Evolutionary conservation across 176 grass and related monocot species (phyloP).

Genomic region (Raddia guianensis): DNA sequence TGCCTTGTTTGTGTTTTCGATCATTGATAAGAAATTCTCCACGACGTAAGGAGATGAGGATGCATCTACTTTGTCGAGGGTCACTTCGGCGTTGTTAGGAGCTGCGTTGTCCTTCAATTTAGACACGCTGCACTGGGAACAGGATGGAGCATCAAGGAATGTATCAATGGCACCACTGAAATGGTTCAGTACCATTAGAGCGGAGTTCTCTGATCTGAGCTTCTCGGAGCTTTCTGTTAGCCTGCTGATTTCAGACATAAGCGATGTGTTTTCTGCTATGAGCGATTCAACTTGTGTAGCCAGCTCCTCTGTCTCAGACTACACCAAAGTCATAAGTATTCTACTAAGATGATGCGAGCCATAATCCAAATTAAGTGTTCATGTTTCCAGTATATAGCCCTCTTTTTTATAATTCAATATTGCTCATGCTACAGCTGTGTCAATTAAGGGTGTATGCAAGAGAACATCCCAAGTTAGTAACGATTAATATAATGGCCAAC

Average conservation of each 20-base stretch:
- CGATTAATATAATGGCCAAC: not conserved
- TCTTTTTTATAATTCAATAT: conserved; percentile 1
- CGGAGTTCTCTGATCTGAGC: conserved; percentile 76
- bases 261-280: conserved; percentile 66
- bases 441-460: not conserved
- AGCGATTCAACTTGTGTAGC: conserved; percentile 72
- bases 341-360: not conserved
- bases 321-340: conserved; percentile 13
- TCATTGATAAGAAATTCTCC: conserved; percentile 77
- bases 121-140: not conserved
- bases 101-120: conserved; percentile 42
- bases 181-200: conserved; percentile 63
- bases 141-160: not conserved
- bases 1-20: conserved; percentile 42
- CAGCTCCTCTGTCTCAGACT: conserved; percentile 87
- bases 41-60: conserved; percentile 40
- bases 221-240: conserved; percentile 68
- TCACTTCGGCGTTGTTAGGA: not conserved
- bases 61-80: conserved; percentile 7
- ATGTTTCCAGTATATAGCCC: conserved; percentile 2
- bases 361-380: conserved; percentile 16
- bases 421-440: not conserved
- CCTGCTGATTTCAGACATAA: conserved; percentile 80
- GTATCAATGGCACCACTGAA: not conserved
- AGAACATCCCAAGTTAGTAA: not conserved